A percentile compares a stretch with the other conserved stretches of the same genome.
Evolutionary conservation across 805 yeast genomes (phyloP).

Genomic region (Ogataea pilisensis): DNA sequence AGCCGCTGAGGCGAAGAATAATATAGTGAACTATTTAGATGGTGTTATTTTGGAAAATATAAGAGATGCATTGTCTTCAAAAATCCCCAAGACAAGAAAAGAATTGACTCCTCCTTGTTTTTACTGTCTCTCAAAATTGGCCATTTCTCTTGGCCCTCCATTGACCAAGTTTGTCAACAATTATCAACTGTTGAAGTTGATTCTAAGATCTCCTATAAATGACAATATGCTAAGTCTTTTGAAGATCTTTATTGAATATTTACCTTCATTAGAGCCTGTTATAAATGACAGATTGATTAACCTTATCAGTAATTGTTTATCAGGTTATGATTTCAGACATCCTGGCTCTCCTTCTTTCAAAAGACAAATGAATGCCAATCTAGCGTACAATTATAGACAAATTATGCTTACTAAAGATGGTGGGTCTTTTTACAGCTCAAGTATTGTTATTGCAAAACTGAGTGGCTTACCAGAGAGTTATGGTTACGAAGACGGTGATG

Average conservation of each 20-base stretch:
- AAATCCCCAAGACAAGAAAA: conserved; percentile 55
- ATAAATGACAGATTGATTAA: conserved; percentile 71
- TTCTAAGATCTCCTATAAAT: conserved; percentile 80
- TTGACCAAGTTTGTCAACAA: conserved; percentile 82
- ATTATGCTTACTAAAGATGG: conserved; percentile 71
- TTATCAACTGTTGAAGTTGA: conserved; percentile 67
- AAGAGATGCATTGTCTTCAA: conserved; percentile 69
- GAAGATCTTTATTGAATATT: conserved; percentile 58
- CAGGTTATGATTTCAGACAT: conserved; percentile 75
- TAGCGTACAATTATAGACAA: conserved; percentile 76
- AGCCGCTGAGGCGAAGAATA: conserved; percentile 72
- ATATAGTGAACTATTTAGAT: conserved; percentile 82
- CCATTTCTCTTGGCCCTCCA: conserved; percentile 89
- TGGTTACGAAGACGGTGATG: conserved; percentile 29
- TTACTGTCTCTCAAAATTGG: conserved; percentile 81
- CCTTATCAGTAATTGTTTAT: conserved; percentile 65
- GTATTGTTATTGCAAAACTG: conserved; percentile 17
- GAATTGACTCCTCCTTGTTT: conserved; percentile 83
- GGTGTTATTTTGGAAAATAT: conserved; percentile 83
- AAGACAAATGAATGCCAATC: conserved; percentile 52
- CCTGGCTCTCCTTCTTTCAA: conserved; percentile 82
- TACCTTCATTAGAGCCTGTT: conserved; percentile 74
- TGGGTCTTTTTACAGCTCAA: conserved; percentile 23
- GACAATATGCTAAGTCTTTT: conserved; percentile 76
- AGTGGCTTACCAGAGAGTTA: conserved; percentile 20